Evolutionary conservation across 371 early-diverging fungal species (phyloP), one percentile per base, ranked within the genome.

Genomic region (Mortierella sp.): DNA sequence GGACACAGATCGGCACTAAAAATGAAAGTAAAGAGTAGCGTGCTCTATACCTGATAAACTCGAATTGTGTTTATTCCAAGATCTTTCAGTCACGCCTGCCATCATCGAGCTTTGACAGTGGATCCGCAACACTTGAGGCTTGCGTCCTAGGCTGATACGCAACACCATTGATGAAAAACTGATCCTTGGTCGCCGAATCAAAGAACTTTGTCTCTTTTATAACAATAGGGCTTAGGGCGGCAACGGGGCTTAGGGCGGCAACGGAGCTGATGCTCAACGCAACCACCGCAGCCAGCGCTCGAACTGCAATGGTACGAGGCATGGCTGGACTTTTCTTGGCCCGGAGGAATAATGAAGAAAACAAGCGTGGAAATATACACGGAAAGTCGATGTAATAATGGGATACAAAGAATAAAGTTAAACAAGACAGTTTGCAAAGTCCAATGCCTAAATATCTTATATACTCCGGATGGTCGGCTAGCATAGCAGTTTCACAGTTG

Each of bases 161-260:
- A 3, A 94, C 86, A 53, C 94, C 94, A 83, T 93, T 93, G 80
- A 94, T 89, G 68, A 89, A 91, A 75, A 95, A 94, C 66, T 93
- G 91, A 22, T 91, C 85, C 67, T 92, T 92, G 2, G 91, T 89
- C 40, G 87, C 89, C 19, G 87, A 84, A 71, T 93, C 90, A 72
- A 94, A 93, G 63, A 93, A 89, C 75, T 93, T 92, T 67, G 86
- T 77, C 35, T 93, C 94, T 65, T 92, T 92, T 76, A 90, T 90
- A 9, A 74, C 85, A 60, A 94, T 87, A 2, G 89, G 87, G 64
- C 91, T 89, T 35, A 92, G 66, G 22, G 87, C 88, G 2, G 22
- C 31, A 19, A 15, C 37, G 1, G 49, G 34, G n/a, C 57, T 45
- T 35, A 92, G 66, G 22, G 87, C 88, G 2, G 22, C 31, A 19